Evolutionary conservation across 331 rosid species (phyloP), one percentile per base, ranked within the genome.

Genomic region (Arachis monticola): DNA sequence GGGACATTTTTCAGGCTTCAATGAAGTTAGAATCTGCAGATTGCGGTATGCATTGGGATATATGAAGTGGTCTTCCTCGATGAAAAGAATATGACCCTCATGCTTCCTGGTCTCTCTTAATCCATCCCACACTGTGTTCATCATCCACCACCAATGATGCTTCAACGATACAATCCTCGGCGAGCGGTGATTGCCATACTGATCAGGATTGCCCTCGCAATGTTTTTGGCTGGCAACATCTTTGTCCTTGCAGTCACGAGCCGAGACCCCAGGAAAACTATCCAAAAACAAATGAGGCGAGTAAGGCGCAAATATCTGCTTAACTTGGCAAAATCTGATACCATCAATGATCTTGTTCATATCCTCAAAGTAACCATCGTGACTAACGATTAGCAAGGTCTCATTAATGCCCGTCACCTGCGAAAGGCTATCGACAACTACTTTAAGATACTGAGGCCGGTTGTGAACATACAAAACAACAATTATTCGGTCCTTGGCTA

Each of bases 81-180:
- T 89, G 82, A 93, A 93, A 73, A 93, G 91, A 80, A 91, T 69
- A 79, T 93, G 97, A 69, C 92, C 93, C 17, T 72, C 72, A 71
- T 86, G 88, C 46, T 32, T 72, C 69, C 56, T 56, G 3, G 96
- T 92, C 84, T 95, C 99, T 11, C 73, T 73, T 90, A 95, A 76
- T 67, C 99, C 97, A 79, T 95, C 93, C 97, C 99, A 95, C 11
- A 95, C 80, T 0, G 87, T 95, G 84, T 95, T 95, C 99, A 95
- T 92, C 97, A 95, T 88, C 99, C 99, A 95, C 99, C 99, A 95
- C 99, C 99, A 95, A 79, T 95, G 99, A 86, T 95, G 99, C 89
- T 95, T 95, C 67, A 95, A 66, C 2, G 99, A 92, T 41, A 90
- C 97, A 59, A 95, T 95, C 85, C 87, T 90, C 1, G 97, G 97